Base-by-base conservation (phyloP, 305 asterid species). In the Solanum hybrid region DNA sequence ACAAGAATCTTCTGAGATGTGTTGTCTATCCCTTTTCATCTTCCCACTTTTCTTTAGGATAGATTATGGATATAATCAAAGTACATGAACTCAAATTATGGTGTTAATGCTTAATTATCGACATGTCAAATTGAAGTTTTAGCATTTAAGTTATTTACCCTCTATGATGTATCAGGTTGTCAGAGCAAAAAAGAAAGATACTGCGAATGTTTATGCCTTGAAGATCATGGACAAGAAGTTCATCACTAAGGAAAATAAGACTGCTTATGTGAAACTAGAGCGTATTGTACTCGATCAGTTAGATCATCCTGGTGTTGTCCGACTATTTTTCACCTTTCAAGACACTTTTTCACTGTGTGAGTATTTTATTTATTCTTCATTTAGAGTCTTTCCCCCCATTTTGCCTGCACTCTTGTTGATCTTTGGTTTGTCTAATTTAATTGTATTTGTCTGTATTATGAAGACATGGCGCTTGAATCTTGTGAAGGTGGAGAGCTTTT, bases 401-500 rank as follows among this genome's bases (percentile, higher is more conserved):
- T 87, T 40, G 71, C 88, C 69, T 89, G 66, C 76, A 31, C 73
- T 24, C 89, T 86, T 88, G 69, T 80, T 45, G 87, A 66, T 37
- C 78, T 85, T 37, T 85, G 38, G 45, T 27, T 45, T 60, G 60
- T 73, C 88, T 90, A 88, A 91, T 88, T 88, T 17, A 79, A 24
- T 75, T 88, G 89, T 88, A 40, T 92, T 89, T 78, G 72, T 86
- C 91, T 92, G 13, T 90, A 69, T 92, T 91, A 56, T 91, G 93
- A 91, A 97, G 99, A 98, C 91, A 98, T 98, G 99, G 99, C 96
- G 31, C 99, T 98, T 17, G 99, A 98, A 92, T 98, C 99, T 32
- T 98, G 99, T 91, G 99, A 98, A 90, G 99, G 99, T 37, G 99
- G 99, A 92, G 99, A 98, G 91, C 99, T 98, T 91, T 98, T 98